These are phyloP conservation scores for Alternaria sp. DNA, from an alignment of 2,329 filamentous ascomycete species.

Conservation along the genomic window DNA sequence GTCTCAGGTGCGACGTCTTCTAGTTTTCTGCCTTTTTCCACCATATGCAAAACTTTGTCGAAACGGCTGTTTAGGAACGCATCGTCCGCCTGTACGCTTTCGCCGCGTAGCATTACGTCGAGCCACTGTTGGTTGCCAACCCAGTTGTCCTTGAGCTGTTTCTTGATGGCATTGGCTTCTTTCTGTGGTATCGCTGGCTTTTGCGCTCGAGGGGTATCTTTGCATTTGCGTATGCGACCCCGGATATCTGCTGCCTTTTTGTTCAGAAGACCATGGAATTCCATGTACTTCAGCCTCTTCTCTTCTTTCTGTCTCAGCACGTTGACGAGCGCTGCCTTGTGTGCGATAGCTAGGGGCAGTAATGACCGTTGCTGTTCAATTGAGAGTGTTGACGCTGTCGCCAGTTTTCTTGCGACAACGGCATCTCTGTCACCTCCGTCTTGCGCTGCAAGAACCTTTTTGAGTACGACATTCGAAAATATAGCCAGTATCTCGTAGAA, in stretches of 20 bases:
- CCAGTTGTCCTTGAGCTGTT: slow-evolving; percentile 75
- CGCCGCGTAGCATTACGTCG: slow-evolving; percentile 72
- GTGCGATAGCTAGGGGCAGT: slow-evolving; percentile 72
- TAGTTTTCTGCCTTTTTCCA: slow-evolving; percentile 64
- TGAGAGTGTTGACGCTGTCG: slow-evolving; percentile 49
- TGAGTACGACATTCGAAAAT: slow-evolving; percentile 84
- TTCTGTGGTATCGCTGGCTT: slow-evolving; percentile 40
- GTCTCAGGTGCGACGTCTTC: slow-evolving; percentile 61
- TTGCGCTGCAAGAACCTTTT: slow-evolving; percentile 65
- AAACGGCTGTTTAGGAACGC: slow-evolving; percentile 71
- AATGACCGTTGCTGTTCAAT: slow-evolving; percentile 53
- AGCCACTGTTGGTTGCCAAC: slow-evolving; percentile 78
- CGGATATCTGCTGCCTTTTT: slow-evolving; percentile 66
- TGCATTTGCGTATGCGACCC: slow-evolving; percentile 57
- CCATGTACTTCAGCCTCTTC: slow-evolving; percentile 63
- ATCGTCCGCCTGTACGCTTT: slow-evolving; percentile 63
- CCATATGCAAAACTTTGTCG: slow-evolving; percentile 72
- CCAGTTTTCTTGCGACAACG: slow-evolving; percentile 59
- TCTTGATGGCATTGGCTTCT: slow-evolving; percentile 56
- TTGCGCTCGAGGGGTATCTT: slow-evolving; percentile 31
- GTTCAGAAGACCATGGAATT: slow-evolving; percentile 70
- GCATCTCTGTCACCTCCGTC: slow-evolving; percentile 48
- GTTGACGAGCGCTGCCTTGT: slow-evolving; percentile 70
- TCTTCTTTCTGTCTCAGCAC: slow-evolving; percentile 66
- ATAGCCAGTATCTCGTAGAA: slow-evolving; percentile 84